phyloP scores from a whole-genome alignment of 2,329 filamentous ascomycete genomes.

The Alternaria panax region DNA sequence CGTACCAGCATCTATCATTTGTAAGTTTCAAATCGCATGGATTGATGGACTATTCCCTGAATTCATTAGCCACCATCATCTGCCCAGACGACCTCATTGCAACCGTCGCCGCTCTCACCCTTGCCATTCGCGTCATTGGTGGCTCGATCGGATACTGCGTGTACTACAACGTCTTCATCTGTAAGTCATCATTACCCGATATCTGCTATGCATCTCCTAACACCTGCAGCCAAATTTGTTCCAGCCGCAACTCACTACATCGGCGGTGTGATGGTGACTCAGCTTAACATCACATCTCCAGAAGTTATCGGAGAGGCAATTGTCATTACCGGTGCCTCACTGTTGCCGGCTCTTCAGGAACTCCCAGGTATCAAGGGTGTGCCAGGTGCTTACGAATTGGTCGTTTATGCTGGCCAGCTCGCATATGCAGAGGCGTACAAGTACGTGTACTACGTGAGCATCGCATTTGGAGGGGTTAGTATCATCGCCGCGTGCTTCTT shows the following conservation, averaged over 20 bases:
- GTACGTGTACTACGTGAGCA: conserved; percentile 68
- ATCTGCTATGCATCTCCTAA: neutral
- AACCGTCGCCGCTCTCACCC: conserved; percentile 70
- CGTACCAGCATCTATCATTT: conserved; percentile 71
- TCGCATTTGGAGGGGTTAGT: conserved; percentile 66
- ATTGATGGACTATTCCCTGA: conserved; percentile 4
- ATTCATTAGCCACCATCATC: conserved; percentile 64
- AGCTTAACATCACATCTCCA: conserved; percentile 57
- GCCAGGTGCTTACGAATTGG: conserved; percentile 36
- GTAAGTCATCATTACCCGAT: neutral
- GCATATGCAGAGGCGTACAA: conserved; percentile 67
- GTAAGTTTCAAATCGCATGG: conserved; percentile 7
- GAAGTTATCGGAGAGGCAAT: conserved; percentile 59
- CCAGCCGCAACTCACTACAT: conserved; percentile 35
- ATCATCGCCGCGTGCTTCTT: conserved; percentile 66
- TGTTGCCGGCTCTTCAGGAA: conserved; percentile 56
- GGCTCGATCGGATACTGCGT: conserved; percentile 69
- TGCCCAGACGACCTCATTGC: conserved; percentile 74
- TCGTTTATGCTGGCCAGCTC: conserved; percentile 64
- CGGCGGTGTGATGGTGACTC: conserved; percentile 55
- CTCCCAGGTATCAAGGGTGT: conserved; percentile 58
- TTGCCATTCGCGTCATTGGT: conserved; percentile 72
- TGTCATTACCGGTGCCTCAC: conserved; percentile 53
- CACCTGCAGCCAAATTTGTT: conserved; percentile 28
- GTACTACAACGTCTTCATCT: conserved; percentile 50